Base-by-base conservation (phyloP, 345 rosid species). In the Durio zibethinus region DNA sequence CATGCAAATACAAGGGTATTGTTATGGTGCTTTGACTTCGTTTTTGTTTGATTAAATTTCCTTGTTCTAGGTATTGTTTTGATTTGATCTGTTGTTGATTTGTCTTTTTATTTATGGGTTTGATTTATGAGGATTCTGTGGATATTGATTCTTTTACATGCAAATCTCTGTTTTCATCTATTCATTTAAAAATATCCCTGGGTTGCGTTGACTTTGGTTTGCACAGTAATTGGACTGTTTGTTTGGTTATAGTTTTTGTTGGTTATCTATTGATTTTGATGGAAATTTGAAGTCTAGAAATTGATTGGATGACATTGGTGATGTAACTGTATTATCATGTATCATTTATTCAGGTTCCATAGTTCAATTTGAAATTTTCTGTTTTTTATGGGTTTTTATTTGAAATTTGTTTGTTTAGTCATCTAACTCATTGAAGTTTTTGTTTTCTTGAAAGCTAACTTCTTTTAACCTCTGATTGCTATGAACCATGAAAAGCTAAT, bases 11-110 rank as follows among this genome's bases (percentile, higher is more conserved):
- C 3, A 10, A 40, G 31, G 16, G 16, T 25, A 2, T 10, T 36
- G 48, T 10, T 59, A 67, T 18, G 4, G 23, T 38, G 68, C 27
- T 54, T 75, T 72, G 80, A 78, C 80, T 76, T 72, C 56, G 62
- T 9, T 74, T 52, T n/a, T n/a, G 10, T 5, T 2, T 45, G 81
- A 11, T n/a, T 14, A 29, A 23, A 31, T 61, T 54, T 16, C 14
- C 3, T 53, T 16, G 18, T 11, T 15, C 5, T 18, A 4, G 4
- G 29, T 25, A 0, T 56, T 23, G 5, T 56, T 23, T 56, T 21
- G 15, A 8, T 18, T 38, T 38, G 12, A 66, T 66, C 27, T 66
- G 8, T 33, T 33, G 4, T 36, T 66, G 1, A 31, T 60, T 27
- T 15, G 20, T 52, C n/a, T 52, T n/a, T 5, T 23, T 60, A 2